Conservation (phyloP, 176 grass and related monocot genomes). For the Guadua angustifolia region DNA sequence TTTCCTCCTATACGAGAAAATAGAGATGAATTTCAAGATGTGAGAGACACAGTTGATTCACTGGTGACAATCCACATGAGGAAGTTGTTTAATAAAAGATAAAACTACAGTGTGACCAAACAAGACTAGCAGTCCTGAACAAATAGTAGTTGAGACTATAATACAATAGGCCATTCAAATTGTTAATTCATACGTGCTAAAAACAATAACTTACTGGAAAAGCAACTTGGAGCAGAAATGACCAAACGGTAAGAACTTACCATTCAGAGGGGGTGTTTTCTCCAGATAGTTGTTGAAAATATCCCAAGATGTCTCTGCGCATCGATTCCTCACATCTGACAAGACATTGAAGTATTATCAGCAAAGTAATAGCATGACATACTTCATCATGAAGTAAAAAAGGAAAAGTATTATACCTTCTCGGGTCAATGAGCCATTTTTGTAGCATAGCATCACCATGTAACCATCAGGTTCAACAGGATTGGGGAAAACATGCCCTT, state of each 20-base stretch:
- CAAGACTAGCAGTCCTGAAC: slow-evolving; percentile 14
- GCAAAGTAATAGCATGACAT: slow-evolving; percentile 18
- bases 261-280: slow-evolving; percentile 72
- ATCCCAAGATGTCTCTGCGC: slow-evolving; percentile 84
- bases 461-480: slow-evolving; percentile 88
- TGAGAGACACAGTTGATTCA: background rate
- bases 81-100: background rate
- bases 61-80: background rate
- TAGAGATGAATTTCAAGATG: background rate
- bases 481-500: slow-evolving; percentile 97
- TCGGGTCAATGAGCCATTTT: slow-evolving; percentile 97
- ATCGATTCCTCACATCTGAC: slow-evolving; percentile 79
- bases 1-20: slow-evolving; percentile 65
- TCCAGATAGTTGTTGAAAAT: slow-evolving; percentile 77
- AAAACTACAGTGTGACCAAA: background rate
- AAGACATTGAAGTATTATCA: slow-evolving; percentile 23
- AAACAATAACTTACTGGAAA: background rate
- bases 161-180: background rate
- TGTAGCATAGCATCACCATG: slow-evolving; percentile 97
- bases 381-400: background rate
- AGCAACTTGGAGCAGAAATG: background rate
- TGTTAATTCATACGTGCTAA: background rate
- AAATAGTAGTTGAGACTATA: background rate
- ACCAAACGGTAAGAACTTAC: slow-evolving; percentile 44
- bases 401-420: slow-evolving; percentile 55